These are phyloP conservation scores for Metschnikowia matae DNA, from an alignment of 805 yeast species.

Conservation along the genomic window DNA sequence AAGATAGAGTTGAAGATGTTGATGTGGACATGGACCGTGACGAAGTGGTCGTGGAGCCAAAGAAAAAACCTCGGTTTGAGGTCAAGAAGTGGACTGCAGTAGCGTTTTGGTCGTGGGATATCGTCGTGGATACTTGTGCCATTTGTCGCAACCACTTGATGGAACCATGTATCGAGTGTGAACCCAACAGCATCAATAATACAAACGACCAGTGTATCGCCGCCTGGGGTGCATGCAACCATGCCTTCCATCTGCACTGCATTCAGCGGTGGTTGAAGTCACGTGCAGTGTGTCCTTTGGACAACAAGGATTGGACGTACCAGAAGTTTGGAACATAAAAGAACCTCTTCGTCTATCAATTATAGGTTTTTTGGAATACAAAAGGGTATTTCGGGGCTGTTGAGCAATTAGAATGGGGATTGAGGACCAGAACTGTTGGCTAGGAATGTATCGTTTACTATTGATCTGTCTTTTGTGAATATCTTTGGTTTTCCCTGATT, in stretches of 20 bases:
- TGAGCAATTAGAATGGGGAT: too few relatives aligned
- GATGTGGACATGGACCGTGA: constrained; percentile 12
- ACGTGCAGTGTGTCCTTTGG: constrained; percentile 94
- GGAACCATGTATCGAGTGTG: constrained; percentile 98
- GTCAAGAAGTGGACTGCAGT: constrained; percentile 98
- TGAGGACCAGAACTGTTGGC: too few relatives aligned
- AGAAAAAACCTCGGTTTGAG: constrained; percentile 71
- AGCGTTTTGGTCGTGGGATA: constrained; percentile 99
- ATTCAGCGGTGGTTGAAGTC: constrained; percentile 93
- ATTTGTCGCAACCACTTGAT: constrained; percentile 96
- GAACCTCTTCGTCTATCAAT: background rate
- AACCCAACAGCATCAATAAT: constrained; percentile 65
- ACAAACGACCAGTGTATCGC: constrained; percentile 75
- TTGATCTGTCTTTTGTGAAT: too few relatives aligned
- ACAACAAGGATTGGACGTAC: constrained; percentile 81
- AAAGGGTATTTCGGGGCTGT: too few relatives aligned
- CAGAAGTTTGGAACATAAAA: constrained; percentile 63
- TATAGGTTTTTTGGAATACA: too few relatives aligned
- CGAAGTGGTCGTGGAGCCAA: constrained; percentile 19
- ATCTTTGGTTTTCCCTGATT: too few relatives aligned
- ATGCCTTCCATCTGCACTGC: constrained; percentile 98
- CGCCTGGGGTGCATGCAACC: constrained; percentile 97
- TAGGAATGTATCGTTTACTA: too few relatives aligned
- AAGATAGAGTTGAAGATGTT: constrained; percentile 5
- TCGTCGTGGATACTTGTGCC: constrained; percentile 93